These are phyloP conservation scores for Basidiobolus meristosporus DNA, from an alignment of 371 early-diverging fungal genomes.

Conservation along the genomic window DNA sequence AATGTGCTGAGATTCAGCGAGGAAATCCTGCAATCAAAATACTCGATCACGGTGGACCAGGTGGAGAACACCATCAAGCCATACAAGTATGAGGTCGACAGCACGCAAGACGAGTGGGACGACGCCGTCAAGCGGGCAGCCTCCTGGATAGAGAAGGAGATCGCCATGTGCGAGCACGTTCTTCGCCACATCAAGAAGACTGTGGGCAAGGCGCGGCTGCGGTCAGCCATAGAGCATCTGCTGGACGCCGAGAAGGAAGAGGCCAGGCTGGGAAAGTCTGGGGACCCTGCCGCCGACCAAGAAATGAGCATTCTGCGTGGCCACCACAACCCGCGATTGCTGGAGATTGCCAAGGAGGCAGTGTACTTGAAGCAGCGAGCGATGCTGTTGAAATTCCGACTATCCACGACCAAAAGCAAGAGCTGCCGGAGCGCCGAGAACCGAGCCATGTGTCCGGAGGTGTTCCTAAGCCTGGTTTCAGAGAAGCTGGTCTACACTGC, in stretches of 20 bases:
- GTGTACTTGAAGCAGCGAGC: constrained; percentile 52
- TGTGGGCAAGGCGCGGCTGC: constrained; percentile 61
- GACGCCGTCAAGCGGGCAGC: constrained; percentile 66
- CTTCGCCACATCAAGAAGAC: constrained; percentile 47
- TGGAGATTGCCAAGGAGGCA: constrained; percentile 66
- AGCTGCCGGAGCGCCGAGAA: constrained; percentile 55
- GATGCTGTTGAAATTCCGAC: constrained; percentile 54
- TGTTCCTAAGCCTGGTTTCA: constrained; percentile 71
- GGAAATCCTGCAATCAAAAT: constrained; percentile 67
- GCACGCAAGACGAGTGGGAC: constrained; percentile 79
- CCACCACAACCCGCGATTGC: constrained; percentile 45
- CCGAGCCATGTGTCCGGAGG: constrained; percentile 84
- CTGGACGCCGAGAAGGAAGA: constrained; percentile 25
- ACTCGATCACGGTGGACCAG: constrained; percentile 77
- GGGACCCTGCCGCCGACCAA: too few relatives aligned
- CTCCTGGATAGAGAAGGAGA: constrained; percentile 49
- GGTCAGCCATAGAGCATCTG: constrained; percentile 52
- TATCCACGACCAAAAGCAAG: constrained; percentile 54
- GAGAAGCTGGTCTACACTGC: constrained; percentile 85
- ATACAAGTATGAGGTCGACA: constrained; percentile 90
- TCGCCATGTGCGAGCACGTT: constrained; percentile 51
- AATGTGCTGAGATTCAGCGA: constrained; percentile 63
- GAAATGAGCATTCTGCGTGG: constrained; percentile 26
- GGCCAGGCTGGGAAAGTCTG: constrained; percentile 5
- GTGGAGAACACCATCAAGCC: constrained; percentile 97